A percentile compares a stretch with the other conserved stretches of the same genome.
phyloP scores from a whole-genome alignment of 768 basidiomycete genomes.

The Boletales sp. region DNA sequence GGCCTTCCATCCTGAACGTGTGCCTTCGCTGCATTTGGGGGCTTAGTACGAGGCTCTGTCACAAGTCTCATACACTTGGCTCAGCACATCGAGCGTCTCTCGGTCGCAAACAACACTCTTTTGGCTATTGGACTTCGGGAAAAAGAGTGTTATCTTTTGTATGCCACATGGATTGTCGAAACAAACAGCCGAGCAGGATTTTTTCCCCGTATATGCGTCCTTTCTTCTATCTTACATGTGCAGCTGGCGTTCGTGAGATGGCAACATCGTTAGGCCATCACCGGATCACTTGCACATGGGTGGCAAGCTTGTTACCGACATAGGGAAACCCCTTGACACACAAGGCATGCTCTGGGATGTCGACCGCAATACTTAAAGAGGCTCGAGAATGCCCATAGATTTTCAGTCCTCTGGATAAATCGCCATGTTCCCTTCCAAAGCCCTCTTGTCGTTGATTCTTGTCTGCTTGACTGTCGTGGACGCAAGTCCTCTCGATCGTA shows the following conservation, averaged over 20 bases:
- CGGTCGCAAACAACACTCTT: neutral
- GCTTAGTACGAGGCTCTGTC: no score
- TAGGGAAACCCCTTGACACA: no score
- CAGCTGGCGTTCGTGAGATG: neutral
- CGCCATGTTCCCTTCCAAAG: neutral
- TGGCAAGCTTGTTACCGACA: no score
- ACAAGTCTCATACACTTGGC: no score
- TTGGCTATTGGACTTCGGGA: neutral
- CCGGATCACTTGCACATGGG: no score
- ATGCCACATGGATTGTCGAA: neutral
- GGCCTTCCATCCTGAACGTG: no score
- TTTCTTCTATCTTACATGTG: neutral
- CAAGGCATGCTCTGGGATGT: neutral
- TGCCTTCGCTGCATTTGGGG: no score
- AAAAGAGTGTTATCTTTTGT: neutral
- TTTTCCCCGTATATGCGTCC: neutral
- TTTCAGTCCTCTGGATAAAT: neutral
- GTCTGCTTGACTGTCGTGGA: neutral
- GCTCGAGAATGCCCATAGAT: neutral
- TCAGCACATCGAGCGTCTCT: neutral
- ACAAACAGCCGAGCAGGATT: neutral
- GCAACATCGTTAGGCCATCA: no score
- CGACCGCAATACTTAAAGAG: neutral
- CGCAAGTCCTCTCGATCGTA: neutral
- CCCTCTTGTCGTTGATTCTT: neutral